Evolutionary conservation across 148 eudicot genomes (phyloP).

Genomic region (Heliosperma pusillum): DNA sequence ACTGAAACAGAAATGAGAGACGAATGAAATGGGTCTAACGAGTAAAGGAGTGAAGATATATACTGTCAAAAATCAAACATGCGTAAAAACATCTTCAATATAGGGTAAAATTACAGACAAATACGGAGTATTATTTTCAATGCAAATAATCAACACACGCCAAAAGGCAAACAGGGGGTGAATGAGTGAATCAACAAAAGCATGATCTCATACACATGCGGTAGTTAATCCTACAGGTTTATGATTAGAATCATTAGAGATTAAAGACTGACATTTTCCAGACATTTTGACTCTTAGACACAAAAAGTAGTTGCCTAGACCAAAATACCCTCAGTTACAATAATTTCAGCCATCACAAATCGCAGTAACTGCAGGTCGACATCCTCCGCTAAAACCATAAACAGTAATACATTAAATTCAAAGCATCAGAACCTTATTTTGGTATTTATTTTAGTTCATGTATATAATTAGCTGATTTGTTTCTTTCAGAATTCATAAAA

Average conservation of each 20-base stretch:
- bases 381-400: background rate
- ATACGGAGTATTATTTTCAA: background rate
- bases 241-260: background rate
- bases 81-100: constrained; percentile 1
- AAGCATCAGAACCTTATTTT: background rate
- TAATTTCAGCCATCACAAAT: background rate
- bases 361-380: background rate
- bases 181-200: background rate
- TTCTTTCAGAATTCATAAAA: background rate
- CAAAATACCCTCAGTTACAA: background rate
- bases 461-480: background rate
- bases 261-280: background rate
- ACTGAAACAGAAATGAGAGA: constrained; percentile 43
- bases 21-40: background rate
- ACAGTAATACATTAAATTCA: background rate
- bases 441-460: background rate
- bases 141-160: background rate
- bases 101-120: background rate
- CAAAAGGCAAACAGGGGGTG: background rate
- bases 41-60: background rate
- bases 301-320: background rate
- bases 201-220: background rate
- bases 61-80: background rate
- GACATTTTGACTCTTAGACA: background rate
- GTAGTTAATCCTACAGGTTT: background rate